Percentiles rank a stretch among this genome's conserved stretches.
These are phyloP conservation scores for Boletus reticuloceps DNA, from an alignment of 768 basidiomycete genomes.

Conservation along the genomic window DNA sequence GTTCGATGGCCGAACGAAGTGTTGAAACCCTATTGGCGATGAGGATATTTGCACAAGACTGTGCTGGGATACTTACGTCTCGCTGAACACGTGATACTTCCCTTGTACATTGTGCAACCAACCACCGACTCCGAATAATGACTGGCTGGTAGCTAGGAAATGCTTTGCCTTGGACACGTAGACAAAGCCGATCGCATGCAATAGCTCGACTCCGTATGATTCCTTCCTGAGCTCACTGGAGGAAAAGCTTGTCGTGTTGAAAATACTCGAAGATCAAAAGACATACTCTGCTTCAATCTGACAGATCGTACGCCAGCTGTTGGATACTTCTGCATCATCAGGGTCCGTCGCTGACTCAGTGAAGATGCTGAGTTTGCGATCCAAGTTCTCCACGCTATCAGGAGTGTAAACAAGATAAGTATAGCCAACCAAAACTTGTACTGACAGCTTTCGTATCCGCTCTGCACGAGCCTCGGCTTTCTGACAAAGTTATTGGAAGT, in stretches of 20 bases:
- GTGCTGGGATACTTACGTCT: constrained; percentile 60
- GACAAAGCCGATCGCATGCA: constrained; percentile 85
- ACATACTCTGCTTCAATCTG: constrained; percentile 79
- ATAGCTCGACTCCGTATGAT: constrained; percentile 82
- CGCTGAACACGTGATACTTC: constrained; percentile 91
- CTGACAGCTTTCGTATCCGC: constrained; percentile 63
- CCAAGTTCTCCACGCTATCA: constrained; percentile 60
- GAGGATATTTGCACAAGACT: neutral
- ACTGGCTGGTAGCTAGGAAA: constrained; percentile 68
- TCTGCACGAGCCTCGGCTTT: constrained; percentile 79
- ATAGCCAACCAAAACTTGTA: neutral
- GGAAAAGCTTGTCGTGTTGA: constrained; percentile 2
- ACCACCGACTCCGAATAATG: constrained; percentile 79
- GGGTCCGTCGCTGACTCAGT: constrained; percentile 77
- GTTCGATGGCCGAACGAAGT: constrained; percentile 79
- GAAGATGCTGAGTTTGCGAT: constrained; percentile 82
- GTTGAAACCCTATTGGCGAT: constrained; percentile 65
- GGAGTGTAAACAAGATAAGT: constrained; percentile 1
- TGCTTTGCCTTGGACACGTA: constrained; percentile 83
- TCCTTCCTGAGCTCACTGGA: constrained; percentile 77
- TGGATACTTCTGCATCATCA: constrained; percentile 64
- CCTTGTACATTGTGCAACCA: constrained; percentile 93
- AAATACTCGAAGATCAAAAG: neutral
- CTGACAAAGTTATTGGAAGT: constrained; percentile 36
- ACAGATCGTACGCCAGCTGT: constrained; percentile 76